A percentile compares a stretch with the other conserved stretches of the same genome.
phyloP scores from a whole-genome alignment of 2,329 filamentous ascomycete genomes.

The Cadophora luteo-olivacea region DNA sequence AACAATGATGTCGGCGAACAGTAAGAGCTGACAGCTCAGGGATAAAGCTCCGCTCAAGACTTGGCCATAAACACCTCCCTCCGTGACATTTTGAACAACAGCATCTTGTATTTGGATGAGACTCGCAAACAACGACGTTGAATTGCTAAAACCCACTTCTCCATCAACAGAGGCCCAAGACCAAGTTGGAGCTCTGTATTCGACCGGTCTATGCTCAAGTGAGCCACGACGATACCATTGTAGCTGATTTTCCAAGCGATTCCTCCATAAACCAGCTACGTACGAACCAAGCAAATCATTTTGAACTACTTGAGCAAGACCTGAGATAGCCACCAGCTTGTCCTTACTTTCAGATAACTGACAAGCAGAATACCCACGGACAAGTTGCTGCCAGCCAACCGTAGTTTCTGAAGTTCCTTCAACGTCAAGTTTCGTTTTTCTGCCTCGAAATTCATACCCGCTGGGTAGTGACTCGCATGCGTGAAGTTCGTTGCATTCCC shows the following conservation, averaged over 20 bases:
- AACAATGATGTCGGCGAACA: background rate
- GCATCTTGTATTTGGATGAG: background rate
- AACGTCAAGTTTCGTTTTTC: background rate
- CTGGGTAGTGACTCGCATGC: background rate
- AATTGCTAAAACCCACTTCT: no score
- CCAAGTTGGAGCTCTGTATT: background rate
- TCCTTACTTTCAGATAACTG: background rate
- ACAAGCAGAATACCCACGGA: background rate
- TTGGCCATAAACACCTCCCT: background rate
- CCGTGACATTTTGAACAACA: background rate
- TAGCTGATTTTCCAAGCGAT: background rate
- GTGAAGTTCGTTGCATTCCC: background rate
- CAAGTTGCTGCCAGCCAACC: background rate
- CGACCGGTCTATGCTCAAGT: background rate
- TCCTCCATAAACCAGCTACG: background rate
- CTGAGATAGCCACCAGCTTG: background rate
- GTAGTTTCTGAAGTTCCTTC: background rate
- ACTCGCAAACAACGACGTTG: no score
- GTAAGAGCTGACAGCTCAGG: background rate
- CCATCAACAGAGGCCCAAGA: background rate
- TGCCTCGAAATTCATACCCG: background rate
- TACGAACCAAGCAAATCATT: background rate
- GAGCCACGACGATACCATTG: background rate
- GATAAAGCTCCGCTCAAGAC: background rate
- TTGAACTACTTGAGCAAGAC: background rate